A percentile compares a stretch with the other conserved stretches of the same genome.
These are phyloP conservation scores for Creolimax fragrantissima DNA, from an alignment of 78 protist genomes.

Conservation along the genomic window DNA sequence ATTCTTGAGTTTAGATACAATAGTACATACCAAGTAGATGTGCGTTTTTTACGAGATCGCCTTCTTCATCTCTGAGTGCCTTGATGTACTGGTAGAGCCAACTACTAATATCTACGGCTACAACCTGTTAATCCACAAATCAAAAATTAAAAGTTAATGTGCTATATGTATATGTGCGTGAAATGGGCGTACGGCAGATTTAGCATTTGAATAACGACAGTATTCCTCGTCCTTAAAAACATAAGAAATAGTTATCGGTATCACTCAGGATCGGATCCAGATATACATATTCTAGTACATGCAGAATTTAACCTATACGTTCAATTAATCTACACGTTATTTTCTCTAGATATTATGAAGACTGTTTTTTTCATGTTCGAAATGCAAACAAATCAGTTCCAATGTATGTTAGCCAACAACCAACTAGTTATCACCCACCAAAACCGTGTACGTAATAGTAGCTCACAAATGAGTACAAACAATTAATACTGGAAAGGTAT, in stretches of 20 bases:
- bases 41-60: conserved; percentile 31
- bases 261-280: not conserved
- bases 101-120: conserved; percentile 43
- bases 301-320: not conserved
- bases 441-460: no score
- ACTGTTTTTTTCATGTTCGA: no score
- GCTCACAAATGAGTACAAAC: no score
- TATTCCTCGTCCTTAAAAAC: not conserved
- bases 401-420: no score
- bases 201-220: no score
- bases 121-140: not conserved
- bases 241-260: not conserved
- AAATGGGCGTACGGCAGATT: not conserved
- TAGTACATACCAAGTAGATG: conserved; percentile 42
- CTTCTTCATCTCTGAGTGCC: conserved; percentile 36
- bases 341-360: not conserved
- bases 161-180: not conserved
- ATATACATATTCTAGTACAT: not conserved
- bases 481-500: no score
- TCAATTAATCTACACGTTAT: not conserved
- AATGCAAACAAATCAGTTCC: no score
- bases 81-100: conserved; percentile 51
- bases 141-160: not conserved
- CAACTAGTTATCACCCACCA: no score
- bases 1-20: no score